Evolutionary conservation across 257 asterid genomes (phyloP).

Genomic region (Datura wrightii): DNA sequence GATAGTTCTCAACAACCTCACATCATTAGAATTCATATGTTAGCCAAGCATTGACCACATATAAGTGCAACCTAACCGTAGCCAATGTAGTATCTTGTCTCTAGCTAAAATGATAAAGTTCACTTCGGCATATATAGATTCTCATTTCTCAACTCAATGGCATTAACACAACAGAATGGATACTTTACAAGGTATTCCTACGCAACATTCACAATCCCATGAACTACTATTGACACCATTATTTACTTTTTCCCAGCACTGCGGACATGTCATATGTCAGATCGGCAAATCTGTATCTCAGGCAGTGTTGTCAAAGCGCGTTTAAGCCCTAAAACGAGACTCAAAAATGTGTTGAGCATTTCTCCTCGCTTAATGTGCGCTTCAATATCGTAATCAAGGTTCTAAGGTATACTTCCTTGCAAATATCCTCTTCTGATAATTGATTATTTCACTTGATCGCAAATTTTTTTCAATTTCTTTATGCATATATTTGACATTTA

Average conservation of each 20-base stretch:
- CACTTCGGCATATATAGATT: not conserved
- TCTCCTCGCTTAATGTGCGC: no score
- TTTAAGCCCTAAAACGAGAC: no score
- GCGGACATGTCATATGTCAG: not conserved
- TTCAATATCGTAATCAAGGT: no score
- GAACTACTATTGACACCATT: slow-evolving; percentile 7
- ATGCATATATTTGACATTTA: no score
- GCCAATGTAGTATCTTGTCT: not conserved
- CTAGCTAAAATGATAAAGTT: not conserved
- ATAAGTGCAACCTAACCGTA: not conserved
- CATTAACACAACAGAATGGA: not conserved
- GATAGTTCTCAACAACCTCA: not conserved
- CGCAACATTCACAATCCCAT: not conserved
- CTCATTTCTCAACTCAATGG: not conserved
- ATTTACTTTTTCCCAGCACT: not conserved
- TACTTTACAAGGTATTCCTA: not conserved
- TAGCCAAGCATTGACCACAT: not conserved
- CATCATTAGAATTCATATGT: not conserved
- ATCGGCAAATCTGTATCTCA: not conserved
- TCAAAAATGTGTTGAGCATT: no score
- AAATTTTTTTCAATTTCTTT: no score
- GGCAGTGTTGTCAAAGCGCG: not conserved
- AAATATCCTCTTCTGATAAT: no score
- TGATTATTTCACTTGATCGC: no score
- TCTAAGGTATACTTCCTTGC: no score